Conservation (phyloP, 331 rosid species). For the Quercus lobata region DNA sequence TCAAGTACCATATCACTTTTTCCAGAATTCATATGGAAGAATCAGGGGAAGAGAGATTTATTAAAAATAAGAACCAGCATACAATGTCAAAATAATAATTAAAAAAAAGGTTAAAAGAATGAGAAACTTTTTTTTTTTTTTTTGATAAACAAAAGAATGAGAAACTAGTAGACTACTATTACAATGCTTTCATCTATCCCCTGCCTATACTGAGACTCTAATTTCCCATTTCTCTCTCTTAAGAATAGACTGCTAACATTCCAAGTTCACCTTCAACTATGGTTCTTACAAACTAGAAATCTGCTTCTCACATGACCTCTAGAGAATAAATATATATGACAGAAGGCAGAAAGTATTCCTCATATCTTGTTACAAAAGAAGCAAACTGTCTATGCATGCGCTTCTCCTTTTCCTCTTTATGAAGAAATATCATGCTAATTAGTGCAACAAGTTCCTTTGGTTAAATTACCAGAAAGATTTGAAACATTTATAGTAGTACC, state of each 20-base stretch:
- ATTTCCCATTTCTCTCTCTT: conserved; percentile 10
- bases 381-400: conserved; percentile 8
- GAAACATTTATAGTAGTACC: conserved; percentile 81
- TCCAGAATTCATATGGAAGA: too few species aligned
- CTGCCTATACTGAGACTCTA: conserved; percentile 18
- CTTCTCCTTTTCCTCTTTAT: conserved; percentile 15
- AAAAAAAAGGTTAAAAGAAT: neutral
- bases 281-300: conserved; percentile 15
- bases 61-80: too few species aligned
- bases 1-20: too few species aligned
- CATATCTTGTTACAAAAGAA: conserved; percentile 11
- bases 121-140: neutral
- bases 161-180: conserved; percentile 4
- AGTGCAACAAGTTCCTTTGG: conserved; percentile 70
- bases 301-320: conserved; percentile 13
- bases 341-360: conserved; percentile 26
- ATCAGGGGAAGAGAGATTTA: too few species aligned
- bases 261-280: conserved; percentile 20
- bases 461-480: conserved; percentile 32
- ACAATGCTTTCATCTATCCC: conserved; percentile 23
- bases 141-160: neutral
- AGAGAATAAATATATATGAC: conserved; percentile 6
- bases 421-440: conserved; percentile 28
- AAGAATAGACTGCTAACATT: conserved; percentile 15
- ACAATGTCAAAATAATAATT: too few species aligned